These are phyloP conservation scores for Microthlaspi erraticum DNA, from an alignment of 345 rosid genomes.

Conservation along the genomic window DNA sequence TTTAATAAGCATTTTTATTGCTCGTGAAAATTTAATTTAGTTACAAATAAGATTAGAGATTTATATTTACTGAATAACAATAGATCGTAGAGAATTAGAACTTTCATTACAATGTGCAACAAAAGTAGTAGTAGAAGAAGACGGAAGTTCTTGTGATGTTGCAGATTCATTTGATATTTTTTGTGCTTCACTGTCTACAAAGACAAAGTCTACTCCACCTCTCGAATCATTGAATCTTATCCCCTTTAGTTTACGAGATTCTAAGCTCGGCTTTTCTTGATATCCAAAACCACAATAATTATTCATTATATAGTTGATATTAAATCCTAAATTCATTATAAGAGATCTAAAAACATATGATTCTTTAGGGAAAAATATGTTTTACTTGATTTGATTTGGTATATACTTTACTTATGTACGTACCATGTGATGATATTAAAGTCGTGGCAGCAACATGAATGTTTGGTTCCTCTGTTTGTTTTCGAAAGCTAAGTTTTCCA, in stretches of 20 bases:
- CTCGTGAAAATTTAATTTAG: too few relatives aligned
- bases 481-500: slow-evolving; percentile 16
- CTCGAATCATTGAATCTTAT: slow-evolving; percentile 4
- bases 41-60: background rate
- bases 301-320: too few relatives aligned
- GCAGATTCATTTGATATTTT: background rate
- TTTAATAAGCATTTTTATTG: too few relatives aligned
- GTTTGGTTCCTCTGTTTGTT: background rate
- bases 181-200: slow-evolving; percentile 14
- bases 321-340: too few relatives aligned
- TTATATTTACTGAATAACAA: slow-evolving; percentile 21
- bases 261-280: background rate
- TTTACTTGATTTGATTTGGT: background rate
- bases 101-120: background rate
- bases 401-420: background rate
- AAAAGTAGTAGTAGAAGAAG: background rate
- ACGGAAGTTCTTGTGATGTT: slow-evolving; percentile 21
- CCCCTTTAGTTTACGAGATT: slow-evolving; percentile 11
- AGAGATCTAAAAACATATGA: too few relatives aligned
- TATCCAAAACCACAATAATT: background rate
- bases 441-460: background rate
- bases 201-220: slow-evolving; percentile 4
- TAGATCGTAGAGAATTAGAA: slow-evolving; percentile 19
- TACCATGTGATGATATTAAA: slow-evolving; percentile 17
- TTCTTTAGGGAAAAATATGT: too few relatives aligned